Conservation (phyloP, 2,329 filamentous ascomycete genomes). For the Tricladium varicosporioides region DNA sequence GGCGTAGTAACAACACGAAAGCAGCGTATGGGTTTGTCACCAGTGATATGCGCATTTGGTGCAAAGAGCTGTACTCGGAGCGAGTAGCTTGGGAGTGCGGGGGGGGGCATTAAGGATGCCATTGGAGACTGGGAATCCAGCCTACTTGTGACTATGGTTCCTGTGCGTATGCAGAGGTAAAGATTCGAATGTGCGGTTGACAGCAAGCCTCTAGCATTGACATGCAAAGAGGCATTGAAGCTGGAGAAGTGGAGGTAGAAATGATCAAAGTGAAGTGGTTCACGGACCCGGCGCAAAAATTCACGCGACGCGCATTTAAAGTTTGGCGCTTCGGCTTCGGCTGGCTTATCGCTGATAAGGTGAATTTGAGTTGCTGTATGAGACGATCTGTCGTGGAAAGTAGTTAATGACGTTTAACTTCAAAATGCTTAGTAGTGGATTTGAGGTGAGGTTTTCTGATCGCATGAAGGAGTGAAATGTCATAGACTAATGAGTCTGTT, state of each 20-base stretch:
- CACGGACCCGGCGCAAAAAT: neutral
- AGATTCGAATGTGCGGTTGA: neutral
- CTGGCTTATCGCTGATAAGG: neutral
- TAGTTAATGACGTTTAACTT: too few relatives aligned
- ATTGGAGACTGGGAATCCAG: conserved; percentile 11
- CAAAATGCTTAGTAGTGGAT: too few relatives aligned
- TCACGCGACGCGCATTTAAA: neutral
- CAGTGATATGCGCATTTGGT: conserved; percentile 18
- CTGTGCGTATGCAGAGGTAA: neutral
- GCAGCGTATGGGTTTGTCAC: conserved; percentile 28
- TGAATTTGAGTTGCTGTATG: too few relatives aligned
- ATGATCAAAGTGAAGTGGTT: neutral
- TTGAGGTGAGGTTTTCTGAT: too few relatives aligned
- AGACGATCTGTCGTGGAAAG: too few relatives aligned
- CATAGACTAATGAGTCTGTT: too few relatives aligned
- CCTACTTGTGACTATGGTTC: too few relatives aligned
- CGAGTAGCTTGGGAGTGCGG: conserved; percentile 27
- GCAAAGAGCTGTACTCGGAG: conserved; percentile 32
- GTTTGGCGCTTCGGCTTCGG: neutral
- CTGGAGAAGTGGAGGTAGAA: neutral
- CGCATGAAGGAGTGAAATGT: too few relatives aligned
- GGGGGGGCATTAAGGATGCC: conserved; percentile 28
- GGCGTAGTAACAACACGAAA: conserved; percentile 32
- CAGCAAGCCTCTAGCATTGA: neutral
- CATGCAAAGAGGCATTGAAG: neutral